A percentile compares a stretch with the other conserved stretches of the same genome.
phyloP scores from a whole-genome alignment of 768 basidiomycete genomes.

The Termitomyces sp. region DNA sequence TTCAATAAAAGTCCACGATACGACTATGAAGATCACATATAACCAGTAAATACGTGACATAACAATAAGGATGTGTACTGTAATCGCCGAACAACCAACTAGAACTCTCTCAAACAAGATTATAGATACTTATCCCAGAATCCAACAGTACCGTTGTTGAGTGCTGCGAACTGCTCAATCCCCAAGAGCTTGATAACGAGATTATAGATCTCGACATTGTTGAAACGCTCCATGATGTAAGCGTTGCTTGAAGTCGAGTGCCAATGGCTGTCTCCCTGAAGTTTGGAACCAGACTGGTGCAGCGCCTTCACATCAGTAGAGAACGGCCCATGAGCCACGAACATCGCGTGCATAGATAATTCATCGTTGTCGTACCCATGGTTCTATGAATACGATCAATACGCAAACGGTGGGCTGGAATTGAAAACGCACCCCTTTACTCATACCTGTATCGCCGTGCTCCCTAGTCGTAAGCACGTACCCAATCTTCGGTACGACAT shows the following conservation, averaged over 20 bases:
- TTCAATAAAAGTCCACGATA: slow-evolving; percentile 4
- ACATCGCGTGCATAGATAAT: slow-evolving; percentile 79
- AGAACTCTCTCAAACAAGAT: background rate
- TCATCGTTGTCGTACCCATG: slow-evolving; percentile 89
- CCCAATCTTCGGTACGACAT: slow-evolving; percentile 76
- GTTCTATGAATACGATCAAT: slow-evolving; percentile 39
- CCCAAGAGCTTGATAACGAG: slow-evolving; percentile 74
- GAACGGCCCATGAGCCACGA: slow-evolving; percentile 91
- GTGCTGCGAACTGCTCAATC: slow-evolving; percentile 48
- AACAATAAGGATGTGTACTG: background rate
- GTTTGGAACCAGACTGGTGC: slow-evolving; percentile 37
- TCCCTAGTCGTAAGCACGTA: slow-evolving; percentile 70
- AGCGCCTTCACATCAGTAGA: slow-evolving; percentile 59
- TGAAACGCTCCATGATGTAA: slow-evolving; percentile 78
- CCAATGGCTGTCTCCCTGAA: slow-evolving; percentile 36
- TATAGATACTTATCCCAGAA: slow-evolving; percentile 84
- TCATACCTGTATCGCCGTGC: slow-evolving; percentile 57
- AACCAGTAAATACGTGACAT: background rate
- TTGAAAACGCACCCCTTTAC: slow-evolving; percentile 60
- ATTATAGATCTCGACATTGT: slow-evolving; percentile 83
- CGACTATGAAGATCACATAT: background rate
- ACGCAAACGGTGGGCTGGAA: background rate
- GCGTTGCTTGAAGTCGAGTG: slow-evolving; percentile 59
- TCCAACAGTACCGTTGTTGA: slow-evolving; percentile 70
- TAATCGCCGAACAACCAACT: background rate